These are phyloP conservation scores for Neospora caninum DNA, from an alignment of 169 alveolate genomes.

Conservation along the genomic window DNA sequence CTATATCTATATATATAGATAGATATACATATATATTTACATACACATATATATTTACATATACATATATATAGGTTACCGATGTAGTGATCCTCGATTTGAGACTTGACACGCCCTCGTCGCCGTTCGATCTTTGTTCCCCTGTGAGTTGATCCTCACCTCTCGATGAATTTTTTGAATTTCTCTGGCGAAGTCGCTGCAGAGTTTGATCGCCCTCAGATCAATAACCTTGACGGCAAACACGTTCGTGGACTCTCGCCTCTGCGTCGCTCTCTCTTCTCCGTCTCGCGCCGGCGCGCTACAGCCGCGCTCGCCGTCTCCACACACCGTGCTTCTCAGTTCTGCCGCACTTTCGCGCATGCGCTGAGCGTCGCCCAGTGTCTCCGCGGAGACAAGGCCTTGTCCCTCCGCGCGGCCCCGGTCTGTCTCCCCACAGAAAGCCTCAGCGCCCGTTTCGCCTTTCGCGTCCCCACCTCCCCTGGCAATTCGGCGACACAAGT, in stretches of 20 bases:
- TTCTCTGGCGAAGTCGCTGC: constrained; percentile 15
- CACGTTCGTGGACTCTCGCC: not conserved
- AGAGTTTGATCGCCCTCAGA: constrained; percentile 25
- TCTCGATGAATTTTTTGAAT: constrained; percentile 27
- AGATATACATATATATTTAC: no score
- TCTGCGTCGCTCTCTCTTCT: not conserved
- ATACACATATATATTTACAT: no score
- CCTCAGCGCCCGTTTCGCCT: not conserved
- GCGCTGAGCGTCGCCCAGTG: not conserved
- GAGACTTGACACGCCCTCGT: no score
- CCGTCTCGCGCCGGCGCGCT: not conserved
- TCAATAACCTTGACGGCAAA: constrained; percentile 46
- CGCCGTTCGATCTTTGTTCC: not conserved
- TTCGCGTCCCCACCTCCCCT: not conserved
- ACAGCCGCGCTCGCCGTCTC: not conserved
- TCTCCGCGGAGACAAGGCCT: no score
- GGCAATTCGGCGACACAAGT: not conserved
- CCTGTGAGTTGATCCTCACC: not conserved
- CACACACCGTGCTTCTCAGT: not conserved
- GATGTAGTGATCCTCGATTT: no score
- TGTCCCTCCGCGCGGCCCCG: no score
- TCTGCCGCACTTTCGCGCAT: not conserved
- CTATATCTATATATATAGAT: no score
- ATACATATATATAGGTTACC: no score
- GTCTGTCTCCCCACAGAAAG: not conserved